Base-by-base conservation (phyloP, 306 rosid species). In the Fagus sylvatica region DNA sequence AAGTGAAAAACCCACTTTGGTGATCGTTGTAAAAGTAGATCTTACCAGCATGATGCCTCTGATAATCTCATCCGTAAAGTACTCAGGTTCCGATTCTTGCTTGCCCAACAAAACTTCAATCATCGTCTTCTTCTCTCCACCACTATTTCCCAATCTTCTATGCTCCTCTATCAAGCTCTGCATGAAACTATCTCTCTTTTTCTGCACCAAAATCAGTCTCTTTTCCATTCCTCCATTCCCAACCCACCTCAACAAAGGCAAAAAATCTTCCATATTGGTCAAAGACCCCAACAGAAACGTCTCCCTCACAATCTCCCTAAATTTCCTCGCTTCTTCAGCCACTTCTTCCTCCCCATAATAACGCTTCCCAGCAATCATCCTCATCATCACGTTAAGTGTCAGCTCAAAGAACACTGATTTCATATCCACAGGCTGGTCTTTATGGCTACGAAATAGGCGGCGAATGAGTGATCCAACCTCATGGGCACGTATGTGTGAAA, bases 51-150 rank as follows among this genome's bases (percentile, higher is more conserved):
- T 74, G 46, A 83, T 32, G 71, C 83, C 80, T 72, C 65, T 69
- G 64, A 83, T 42, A 33, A 74, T 70, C 73, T 78, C 83, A 36
- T 83, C 86, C 2, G 13, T 78, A 34, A 74, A 74, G 36, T 78
- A 74, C 11, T 78, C 83, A 6, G 86, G 83, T 53, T 83, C 83
- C 11, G 71, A 61, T 42, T 17, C 83, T 53, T 83, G 83, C 4
- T 69, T 80, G 12, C 37, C 7, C 40, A 78, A 28, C 41, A 83
- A 7, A 65, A 83, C 78, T 11, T 62, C 77, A 62, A 83, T 61
- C 83, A 70, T 41, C 28, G 73, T 74, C 74, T 61, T 70, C 43
- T 19, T 40, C 16, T 13, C 37, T 59, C 53, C 46, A 48, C 34
- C 37, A 5, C 28, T 32, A 0, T 60, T 57, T 68, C 53, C 60